A percentile compares a stretch with the other conserved stretches of the same genome.
phyloP scores from a whole-genome alignment of 305 asterid genomes.

The Salvia sclarea region DNA sequence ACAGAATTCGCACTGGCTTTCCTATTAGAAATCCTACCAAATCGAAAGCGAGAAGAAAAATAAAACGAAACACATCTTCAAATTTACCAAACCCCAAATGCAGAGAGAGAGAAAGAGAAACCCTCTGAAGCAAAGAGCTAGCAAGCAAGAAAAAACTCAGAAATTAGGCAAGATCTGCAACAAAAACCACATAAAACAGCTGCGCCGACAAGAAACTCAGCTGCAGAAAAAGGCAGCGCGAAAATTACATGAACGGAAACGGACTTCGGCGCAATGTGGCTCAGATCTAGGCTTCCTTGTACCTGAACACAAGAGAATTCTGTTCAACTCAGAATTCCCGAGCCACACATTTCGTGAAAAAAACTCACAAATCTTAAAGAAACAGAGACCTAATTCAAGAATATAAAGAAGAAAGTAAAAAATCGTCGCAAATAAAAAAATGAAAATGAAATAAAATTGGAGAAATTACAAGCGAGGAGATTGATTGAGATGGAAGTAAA shows the following conservation, averaged over 20 bases:
- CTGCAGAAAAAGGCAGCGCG: slow-evolving; percentile 31
- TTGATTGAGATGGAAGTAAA: slow-evolving; percentile 61
- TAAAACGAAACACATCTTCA: slow-evolving; percentile 10
- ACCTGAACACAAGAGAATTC: slow-evolving; percentile 42
- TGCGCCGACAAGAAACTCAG: not conserved
- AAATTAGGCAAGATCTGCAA: slow-evolving; percentile 56
- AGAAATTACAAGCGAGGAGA: slow-evolving; percentile 36
- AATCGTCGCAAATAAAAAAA: not conserved
- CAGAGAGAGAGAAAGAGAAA: not conserved
- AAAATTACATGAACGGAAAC: slow-evolving; percentile 22
- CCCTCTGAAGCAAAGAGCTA: not conserved
- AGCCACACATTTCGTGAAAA: slow-evolving; percentile 36
- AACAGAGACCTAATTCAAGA: slow-evolving; percentile 31
- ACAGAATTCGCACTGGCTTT: not conserved
- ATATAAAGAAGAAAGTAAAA: slow-evolving; percentile 18
- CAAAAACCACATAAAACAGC: slow-evolving; percentile 22
- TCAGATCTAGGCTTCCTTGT: slow-evolving; percentile 63
- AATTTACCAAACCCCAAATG: not conserved
- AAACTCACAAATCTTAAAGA: slow-evolving; percentile 32
- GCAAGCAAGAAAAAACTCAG: slow-evolving; percentile 3
- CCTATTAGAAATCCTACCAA: slow-evolving; percentile 3
- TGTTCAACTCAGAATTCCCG: slow-evolving; percentile 41
- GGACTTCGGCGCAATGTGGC: slow-evolving; percentile 37
- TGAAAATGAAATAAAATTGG: not conserved
- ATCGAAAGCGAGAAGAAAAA: not conserved